Evolutionary conservation across 2,329 filamentous ascomycete species (phyloP), one percentile per base, ranked within the genome.

Genomic region (Teratosphaeria zuluensis): DNA sequence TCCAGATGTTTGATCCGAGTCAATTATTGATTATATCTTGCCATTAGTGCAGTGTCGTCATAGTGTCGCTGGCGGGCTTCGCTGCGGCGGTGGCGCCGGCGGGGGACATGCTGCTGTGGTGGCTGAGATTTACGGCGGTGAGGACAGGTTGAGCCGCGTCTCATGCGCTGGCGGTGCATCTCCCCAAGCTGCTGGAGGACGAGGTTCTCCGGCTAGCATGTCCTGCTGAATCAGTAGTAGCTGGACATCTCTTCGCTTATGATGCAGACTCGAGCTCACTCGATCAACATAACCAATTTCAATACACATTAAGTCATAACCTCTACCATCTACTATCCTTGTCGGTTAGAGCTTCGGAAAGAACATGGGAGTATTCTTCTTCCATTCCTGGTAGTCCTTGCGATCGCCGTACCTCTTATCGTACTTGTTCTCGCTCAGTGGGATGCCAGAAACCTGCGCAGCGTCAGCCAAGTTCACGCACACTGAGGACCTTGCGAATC

Each of bases 361-460:
- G 68, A 88, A 81, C 74, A 81, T 82, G 0, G 84, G 84, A 19
- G 84, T 87, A 66, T 83, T 81, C 72, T 77, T 75, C 77, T 86
- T 87, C 85, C 85, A 88, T 69, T 81, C 76, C 68, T 84, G 79
- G 66, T 89, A 88, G 62, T 87, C 85, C 72, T 83, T 80, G 48
- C 82, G 76, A 61, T 84, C 75, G 0, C 84, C 85, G 66, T 82
- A 88, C 56, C 76, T 75, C 72, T 82, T 78, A 70, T 88, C 84
- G 66, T 89, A 88, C 74, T 88, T 88, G 51, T 76, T 77, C 76
- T 88, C 85, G 63, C 83, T 87, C 71, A 88, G 64, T 4, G 85
- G 84, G 30, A 88, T 77, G 6, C 85, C 85, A 51, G 72, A 74
- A 2, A 75, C 72, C 72, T 75, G 51, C 1, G 53, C 31, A 30